Evolutionary conservation across 805 yeast species (phyloP).

Genomic region (Spathaspora girioi): DNA sequence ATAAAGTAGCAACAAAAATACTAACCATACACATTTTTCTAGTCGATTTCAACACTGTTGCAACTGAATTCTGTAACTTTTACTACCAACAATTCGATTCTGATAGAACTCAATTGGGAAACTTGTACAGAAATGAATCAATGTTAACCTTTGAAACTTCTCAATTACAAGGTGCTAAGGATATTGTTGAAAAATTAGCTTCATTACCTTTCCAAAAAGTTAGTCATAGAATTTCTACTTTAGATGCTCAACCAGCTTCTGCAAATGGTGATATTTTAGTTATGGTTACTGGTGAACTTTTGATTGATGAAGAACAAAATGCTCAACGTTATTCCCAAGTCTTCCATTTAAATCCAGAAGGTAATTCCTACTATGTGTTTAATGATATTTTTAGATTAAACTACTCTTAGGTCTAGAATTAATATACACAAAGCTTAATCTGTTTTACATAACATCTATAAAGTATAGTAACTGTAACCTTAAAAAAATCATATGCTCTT

Average conservation of each 20-base stretch:
- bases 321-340: conserved; percentile 97
- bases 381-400: conserved; percentile 96
- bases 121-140: conserved; percentile 92
- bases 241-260: conserved; percentile 97
- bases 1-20: not conserved
- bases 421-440: too few relatives aligned
- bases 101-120: conserved; percentile 89
- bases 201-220: conserved; percentile 91
- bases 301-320: conserved; percentile 90
- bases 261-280: conserved; percentile 90
- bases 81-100: conserved; percentile 94
- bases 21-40: not conserved
- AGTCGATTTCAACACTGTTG: conserved; percentile 46
- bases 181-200: conserved; percentile 86
- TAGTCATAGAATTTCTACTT: conserved; percentile 86
- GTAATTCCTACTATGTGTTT: conserved; percentile 85
- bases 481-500: too few relatives aligned
- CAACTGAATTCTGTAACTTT: conserved; percentile 83
- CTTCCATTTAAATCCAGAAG: conserved; percentile 94
- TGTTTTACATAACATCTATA: not conserved
- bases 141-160: conserved; percentile 96
- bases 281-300: conserved; percentile 94
- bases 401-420: conserved; percentile 48
- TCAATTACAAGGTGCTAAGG: conserved; percentile 92
- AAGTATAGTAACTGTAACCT: too few relatives aligned